These are phyloP conservation scores for Colletotrichum musae DNA, from an alignment of 2,329 filamentous ascomycete genomes.

Conservation along the genomic window DNA sequence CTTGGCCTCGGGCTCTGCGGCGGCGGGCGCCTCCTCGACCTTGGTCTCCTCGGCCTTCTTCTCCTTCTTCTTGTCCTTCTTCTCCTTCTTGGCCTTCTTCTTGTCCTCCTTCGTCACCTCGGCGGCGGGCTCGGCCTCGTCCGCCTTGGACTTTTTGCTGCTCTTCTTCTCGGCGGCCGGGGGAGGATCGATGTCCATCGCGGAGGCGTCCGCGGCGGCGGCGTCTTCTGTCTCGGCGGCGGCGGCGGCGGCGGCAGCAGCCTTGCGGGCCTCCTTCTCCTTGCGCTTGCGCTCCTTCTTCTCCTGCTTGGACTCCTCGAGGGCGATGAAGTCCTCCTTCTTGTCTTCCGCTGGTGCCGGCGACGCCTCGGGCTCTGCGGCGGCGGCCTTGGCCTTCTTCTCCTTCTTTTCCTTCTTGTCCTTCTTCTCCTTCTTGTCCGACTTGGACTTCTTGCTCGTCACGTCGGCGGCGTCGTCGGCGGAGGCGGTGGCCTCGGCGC, in stretches of 20 bases:
- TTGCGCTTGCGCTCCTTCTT: slow-evolving; percentile 51
- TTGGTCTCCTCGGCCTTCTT: slow-evolving; percentile 54
- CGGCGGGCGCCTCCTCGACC: slow-evolving; percentile 48
- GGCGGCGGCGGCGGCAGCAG: slow-evolving; percentile 22
- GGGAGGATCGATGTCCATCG: slow-evolving; percentile 37
- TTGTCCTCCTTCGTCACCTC: slow-evolving; percentile 46
- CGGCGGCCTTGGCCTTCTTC: slow-evolving; percentile 23
- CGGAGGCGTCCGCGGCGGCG: slow-evolving; percentile 15
- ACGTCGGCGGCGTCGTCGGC: slow-evolving; percentile 34
- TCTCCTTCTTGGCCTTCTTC: slow-evolving; percentile 42
- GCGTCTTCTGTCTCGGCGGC: slow-evolving; percentile 13
- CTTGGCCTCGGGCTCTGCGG: slow-evolving; percentile 31
- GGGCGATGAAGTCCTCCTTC: slow-evolving; percentile 32
- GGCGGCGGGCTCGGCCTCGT: slow-evolving; percentile 46
- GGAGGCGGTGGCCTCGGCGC: slow-evolving; percentile 39
- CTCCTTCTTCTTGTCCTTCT: slow-evolving; percentile 47
- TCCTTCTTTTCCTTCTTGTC: slow-evolving; percentile 44
- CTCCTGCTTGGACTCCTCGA: slow-evolving; percentile 41
- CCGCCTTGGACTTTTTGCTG: slow-evolving; percentile 39
- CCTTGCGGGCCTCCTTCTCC: slow-evolving; percentile 41
- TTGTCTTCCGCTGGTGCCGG: neutral
- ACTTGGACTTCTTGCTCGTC: slow-evolving; percentile 45
- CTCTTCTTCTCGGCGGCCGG: slow-evolving; percentile 40
- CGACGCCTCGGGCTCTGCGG: neutral
- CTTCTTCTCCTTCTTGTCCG: slow-evolving; percentile 45